These are phyloP conservation scores for Nothomitra cinnamomea DNA, from an alignment of 2,329 filamentous ascomycete species.

Conservation along the genomic window DNA sequence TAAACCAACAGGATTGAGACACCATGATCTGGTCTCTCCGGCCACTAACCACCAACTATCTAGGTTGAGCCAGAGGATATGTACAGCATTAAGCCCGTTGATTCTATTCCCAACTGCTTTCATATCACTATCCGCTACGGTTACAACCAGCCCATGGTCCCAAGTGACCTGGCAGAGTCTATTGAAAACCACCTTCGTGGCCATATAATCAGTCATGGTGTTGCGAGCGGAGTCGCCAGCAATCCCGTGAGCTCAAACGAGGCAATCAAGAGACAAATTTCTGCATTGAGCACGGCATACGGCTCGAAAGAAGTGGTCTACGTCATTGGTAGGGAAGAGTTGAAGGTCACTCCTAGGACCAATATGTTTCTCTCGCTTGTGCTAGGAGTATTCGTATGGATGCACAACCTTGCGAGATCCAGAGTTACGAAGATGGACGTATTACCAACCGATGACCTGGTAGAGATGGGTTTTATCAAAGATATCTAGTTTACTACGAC, in stretches of 20 bases:
- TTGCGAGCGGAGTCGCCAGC: not conserved
- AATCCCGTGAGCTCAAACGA: no score
- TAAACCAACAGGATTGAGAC: no score
- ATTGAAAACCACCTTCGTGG: slow-evolving; percentile 41
- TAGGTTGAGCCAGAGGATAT: no score
- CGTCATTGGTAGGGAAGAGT: slow-evolving; percentile 40
- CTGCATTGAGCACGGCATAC: not conserved
- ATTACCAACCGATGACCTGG: slow-evolving; percentile 21
- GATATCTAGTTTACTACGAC: no score
- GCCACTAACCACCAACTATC: no score
- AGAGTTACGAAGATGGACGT: slow-evolving; percentile 22
- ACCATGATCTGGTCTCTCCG: slow-evolving; percentile 5
- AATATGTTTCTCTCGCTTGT: slow-evolving; percentile 23
- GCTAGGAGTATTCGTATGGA: slow-evolving; percentile 21
- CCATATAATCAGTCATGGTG: slow-evolving; percentile 27
- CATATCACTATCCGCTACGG: slow-evolving; percentile 53
- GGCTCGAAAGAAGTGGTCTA: slow-evolving; percentile 2
- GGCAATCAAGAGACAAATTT: no score
- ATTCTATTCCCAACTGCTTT: slow-evolving; percentile 44
- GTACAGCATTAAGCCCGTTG: slow-evolving; percentile 28
- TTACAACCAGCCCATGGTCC: slow-evolving; percentile 55
- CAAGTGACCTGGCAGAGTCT: slow-evolving; percentile 41
- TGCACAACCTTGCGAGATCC: slow-evolving; percentile 22
- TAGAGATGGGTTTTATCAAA: slow-evolving; percentile 27
- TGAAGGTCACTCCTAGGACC: slow-evolving; percentile 29